Evolutionary conservation across 2,329 filamentous ascomycete genomes (phyloP).

Genomic region (Pseudogymnoascus sp.): DNA sequence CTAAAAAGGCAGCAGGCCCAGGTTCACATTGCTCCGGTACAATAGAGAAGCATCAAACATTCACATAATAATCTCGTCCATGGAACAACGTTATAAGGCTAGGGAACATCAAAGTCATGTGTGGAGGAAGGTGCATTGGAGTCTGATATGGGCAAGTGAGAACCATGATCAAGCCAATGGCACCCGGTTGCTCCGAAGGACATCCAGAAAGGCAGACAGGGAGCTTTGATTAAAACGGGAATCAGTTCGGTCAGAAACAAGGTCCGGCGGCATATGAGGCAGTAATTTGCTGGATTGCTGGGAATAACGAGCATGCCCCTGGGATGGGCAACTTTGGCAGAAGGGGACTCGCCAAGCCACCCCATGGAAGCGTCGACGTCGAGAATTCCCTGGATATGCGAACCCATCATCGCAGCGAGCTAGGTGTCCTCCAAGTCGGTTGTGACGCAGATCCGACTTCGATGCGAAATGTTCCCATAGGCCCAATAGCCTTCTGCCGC

Average conservation of each 20-base stretch:
- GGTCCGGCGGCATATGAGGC: background rate
- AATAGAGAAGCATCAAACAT: background rate
- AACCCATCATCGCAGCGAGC: constrained; percentile 9
- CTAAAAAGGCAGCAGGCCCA: background rate
- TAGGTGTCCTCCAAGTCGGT: background rate
- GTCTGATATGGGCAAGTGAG: background rate
- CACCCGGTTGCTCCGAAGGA: background rate
- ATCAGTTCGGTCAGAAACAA: background rate
- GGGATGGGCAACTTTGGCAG: background rate
- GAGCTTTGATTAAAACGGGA: background rate
- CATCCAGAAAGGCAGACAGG: background rate
- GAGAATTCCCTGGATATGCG: constrained; percentile 6
- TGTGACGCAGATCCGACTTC: constrained; percentile 10
- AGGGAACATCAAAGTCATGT: background rate
- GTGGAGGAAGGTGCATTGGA: background rate
- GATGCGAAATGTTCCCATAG: constrained; percentile 7
- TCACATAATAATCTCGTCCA: background rate
- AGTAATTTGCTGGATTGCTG: constrained; percentile 8
- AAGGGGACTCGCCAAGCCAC: background rate
- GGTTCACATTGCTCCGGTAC: background rate
- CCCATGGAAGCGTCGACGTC: background rate
- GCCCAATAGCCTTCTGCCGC: background rate
- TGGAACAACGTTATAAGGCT: background rate
- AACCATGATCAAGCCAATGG: background rate
- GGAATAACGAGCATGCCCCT: constrained; percentile 3